Percentiles rank a stretch among this genome's conserved stretches.
phyloP scores from a whole-genome alignment of 2,329 filamentous ascomycete species.

The Colletotrichum noveboracense region DNA sequence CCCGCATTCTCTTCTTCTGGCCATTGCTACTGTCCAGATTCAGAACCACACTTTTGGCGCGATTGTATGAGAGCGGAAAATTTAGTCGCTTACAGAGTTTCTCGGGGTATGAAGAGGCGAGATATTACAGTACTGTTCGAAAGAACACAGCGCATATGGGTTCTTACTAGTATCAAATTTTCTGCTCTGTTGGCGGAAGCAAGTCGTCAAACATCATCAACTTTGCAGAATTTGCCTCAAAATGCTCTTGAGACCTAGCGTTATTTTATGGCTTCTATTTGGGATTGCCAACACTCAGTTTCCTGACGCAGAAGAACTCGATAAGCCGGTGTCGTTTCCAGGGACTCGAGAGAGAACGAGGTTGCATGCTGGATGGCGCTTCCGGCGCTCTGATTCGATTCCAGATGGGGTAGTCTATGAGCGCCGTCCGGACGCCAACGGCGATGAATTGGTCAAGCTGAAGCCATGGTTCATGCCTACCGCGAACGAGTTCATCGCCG shows the following conservation, averaged over 20 bases:
- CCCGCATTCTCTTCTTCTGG: not conserved
- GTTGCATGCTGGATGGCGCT: conserved; percentile 36
- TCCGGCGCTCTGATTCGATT: conserved; percentile 36
- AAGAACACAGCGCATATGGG: not conserved
- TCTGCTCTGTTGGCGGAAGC: not conserved
- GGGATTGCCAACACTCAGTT: not conserved
- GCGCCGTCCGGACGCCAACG: not conserved
- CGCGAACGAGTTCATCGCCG: conserved; percentile 29
- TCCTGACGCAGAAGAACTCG: not conserved
- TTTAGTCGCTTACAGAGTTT: not conserved
- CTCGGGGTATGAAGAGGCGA: not conserved
- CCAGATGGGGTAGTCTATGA: conserved; percentile 36
- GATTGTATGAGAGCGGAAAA: not conserved
- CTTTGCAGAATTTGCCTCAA: not conserved
- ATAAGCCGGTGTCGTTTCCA: not conserved
- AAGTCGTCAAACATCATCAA: not conserved
- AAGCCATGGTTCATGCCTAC: conserved; percentile 46
- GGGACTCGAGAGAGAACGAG: not conserved
- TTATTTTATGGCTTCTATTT: not conserved
- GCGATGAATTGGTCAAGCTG: conserved; percentile 17
- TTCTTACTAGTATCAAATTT: not conserved
- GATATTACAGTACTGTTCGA: not conserved
- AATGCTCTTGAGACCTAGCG: not conserved
- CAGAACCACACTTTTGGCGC: not conserved
- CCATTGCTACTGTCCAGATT: not conserved